Evolutionary conservation across 805 yeast species (phyloP).

Genomic region (Kluyveromyces aestuarii): DNA sequence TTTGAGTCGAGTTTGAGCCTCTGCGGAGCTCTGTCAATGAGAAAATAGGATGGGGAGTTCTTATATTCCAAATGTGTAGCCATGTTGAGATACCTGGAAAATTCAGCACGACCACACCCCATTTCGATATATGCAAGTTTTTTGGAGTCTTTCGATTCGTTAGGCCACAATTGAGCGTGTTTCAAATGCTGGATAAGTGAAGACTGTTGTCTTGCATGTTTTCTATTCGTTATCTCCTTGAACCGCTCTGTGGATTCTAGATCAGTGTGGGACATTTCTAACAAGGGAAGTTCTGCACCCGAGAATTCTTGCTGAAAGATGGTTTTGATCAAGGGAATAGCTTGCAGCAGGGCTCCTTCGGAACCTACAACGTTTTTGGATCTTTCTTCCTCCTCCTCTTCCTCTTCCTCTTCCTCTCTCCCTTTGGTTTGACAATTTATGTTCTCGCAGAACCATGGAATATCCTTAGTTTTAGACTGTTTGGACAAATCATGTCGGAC

Average conservation of each 20-base stretch:
- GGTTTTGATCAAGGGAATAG: constrained; percentile 28
- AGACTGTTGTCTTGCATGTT: constrained; percentile 78
- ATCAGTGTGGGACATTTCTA: constrained; percentile 17
- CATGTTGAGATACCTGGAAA: constrained; percentile 50
- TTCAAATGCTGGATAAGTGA: constrained; percentile 65
- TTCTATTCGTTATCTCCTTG: constrained; percentile 43
- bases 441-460: constrained; percentile 45
- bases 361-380: neutral
- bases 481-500: constrained; percentile 28
- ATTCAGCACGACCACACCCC: constrained; percentile 88
- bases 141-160: constrained; percentile 7
- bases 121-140: constrained; percentile 51
- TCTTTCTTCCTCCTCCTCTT: neutral
- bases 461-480: constrained; percentile 23
- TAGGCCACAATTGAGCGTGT: constrained; percentile 31
- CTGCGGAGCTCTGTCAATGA: constrained; percentile 70
- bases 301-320: constrained; percentile 30
- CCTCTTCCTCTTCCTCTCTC: neutral
- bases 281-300: constrained; percentile 21
- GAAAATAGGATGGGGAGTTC: constrained; percentile 34
- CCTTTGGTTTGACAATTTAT: constrained; percentile 29
- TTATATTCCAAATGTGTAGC: neutral
- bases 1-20: constrained; percentile 73
- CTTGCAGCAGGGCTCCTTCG: constrained; percentile 3
- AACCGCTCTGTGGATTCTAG: constrained; percentile 35